These are phyloP conservation scores for Penicillium freii DNA, from an alignment of 2,329 filamentous ascomycete species.

Conservation along the genomic window DNA sequence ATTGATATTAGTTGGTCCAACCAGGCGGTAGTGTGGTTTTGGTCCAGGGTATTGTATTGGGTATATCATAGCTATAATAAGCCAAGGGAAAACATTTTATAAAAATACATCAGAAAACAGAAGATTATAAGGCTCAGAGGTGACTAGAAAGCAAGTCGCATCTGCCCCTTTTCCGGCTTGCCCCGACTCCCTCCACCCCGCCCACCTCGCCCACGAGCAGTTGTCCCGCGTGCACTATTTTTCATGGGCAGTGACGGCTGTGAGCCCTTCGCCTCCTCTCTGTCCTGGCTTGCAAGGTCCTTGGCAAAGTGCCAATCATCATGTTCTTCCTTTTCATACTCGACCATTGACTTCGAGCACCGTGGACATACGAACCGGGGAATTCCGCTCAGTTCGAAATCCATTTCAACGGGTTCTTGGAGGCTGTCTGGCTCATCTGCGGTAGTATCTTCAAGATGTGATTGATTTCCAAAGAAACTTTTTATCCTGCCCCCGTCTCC, in stretches of 20 bases:
- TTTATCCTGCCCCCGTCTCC: constrained; percentile 54
- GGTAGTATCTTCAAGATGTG: background rate
- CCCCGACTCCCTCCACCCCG: constrained; percentile 26
- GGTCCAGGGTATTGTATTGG: background rate
- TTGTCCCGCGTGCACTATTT: constrained; percentile 16
- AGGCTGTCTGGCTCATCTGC: background rate
- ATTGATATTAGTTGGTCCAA: background rate
- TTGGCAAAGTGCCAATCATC: constrained; percentile 93
- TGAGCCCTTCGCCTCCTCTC: constrained; percentile 30
- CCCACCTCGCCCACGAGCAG: constrained; percentile 25
- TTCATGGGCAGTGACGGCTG: constrained; percentile 15
- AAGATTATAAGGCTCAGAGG: too few species aligned
- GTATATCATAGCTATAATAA: background rate
- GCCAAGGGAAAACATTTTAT: background rate
- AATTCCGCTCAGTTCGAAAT: background rate
- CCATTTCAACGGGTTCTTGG: background rate
- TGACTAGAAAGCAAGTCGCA: constrained; percentile 36
- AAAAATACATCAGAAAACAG: background rate
- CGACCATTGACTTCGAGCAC: constrained; percentile 63
- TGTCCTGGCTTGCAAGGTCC: constrained; percentile 70
- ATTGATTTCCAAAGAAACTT: constrained; percentile 55
- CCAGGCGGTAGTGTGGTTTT: background rate
- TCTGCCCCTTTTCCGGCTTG: constrained; percentile 39
- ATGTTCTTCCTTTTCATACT: constrained; percentile 68
- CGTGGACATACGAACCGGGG: constrained; percentile 57